Evolutionary conservation across 2,329 filamentous ascomycete species (phyloP).

Genomic region (Sporothrix protearum): DNA sequence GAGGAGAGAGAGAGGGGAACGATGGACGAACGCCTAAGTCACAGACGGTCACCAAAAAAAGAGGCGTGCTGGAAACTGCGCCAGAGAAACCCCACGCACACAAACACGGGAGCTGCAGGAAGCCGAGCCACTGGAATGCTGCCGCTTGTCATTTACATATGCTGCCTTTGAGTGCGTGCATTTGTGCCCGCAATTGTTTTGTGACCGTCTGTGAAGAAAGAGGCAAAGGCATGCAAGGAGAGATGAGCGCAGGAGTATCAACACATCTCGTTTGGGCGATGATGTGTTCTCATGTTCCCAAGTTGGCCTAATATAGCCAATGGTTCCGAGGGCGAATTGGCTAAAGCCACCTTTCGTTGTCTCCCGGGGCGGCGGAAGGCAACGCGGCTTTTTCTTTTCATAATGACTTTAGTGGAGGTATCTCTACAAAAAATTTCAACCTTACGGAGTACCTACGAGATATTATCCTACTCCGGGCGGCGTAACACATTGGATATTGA

Average conservation of each 20-base stretch:
- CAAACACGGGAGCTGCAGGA: conserved; percentile 5
- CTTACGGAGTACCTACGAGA: too few species aligned
- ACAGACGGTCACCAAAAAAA: not conserved
- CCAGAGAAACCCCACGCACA: conserved; percentile 8
- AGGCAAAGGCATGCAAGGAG: not conserved
- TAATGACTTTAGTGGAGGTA: not conserved
- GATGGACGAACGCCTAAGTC: not conserved
- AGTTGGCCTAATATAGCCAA: conserved; percentile 1
- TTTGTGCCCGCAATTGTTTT: not conserved
- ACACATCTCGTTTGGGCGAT: conserved; percentile 1
- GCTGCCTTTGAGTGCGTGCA: conserved; percentile 8
- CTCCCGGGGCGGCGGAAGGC: not conserved
- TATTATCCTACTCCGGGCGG: not conserved
- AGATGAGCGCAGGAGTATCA: not conserved
- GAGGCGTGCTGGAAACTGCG: conserved; percentile 26
- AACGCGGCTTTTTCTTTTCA: not conserved
- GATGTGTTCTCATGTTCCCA: not conserved
- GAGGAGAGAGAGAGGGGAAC: not conserved
- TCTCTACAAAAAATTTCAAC: not conserved
- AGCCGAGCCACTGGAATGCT: conserved; percentile 16
- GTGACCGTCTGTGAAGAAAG: not conserved
- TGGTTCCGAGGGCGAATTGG: conserved; percentile 2
- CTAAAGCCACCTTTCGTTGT: conserved; percentile 10
- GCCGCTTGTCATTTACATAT: conserved; percentile 10
- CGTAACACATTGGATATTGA: not conserved